Evolutionary conservation across 192 early-diverging fungal species (phyloP).

Genomic region (Phycomyces nitens): DNA sequence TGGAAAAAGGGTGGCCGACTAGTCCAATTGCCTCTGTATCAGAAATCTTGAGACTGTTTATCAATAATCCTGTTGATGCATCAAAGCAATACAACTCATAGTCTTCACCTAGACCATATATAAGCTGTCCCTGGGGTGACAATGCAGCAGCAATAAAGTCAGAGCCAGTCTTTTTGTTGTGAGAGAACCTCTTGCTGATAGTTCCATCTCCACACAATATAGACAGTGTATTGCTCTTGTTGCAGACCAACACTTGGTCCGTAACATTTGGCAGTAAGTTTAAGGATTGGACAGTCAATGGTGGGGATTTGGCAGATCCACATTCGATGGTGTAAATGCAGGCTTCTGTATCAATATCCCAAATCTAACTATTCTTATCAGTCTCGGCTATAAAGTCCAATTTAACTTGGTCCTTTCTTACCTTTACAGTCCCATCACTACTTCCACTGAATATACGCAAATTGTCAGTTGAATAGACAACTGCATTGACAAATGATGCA

Average conservation of each 20-base stretch:
- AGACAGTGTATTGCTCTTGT: slow-evolving; percentile 66
- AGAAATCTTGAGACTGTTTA: slow-evolving; percentile 40
- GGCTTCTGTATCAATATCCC: slow-evolving; percentile 70
- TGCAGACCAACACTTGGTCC: slow-evolving; percentile 72
- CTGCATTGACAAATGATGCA: slow-evolving; percentile 81
- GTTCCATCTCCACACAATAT: slow-evolving; percentile 61
- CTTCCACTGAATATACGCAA: slow-evolving; percentile 69
- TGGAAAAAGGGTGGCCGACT: slow-evolving; percentile 78
- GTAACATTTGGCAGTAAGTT: slow-evolving; percentile 57
- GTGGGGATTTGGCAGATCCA: not conserved
- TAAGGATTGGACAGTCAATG: slow-evolving; percentile 57
- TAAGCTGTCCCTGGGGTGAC: slow-evolving; percentile 75
- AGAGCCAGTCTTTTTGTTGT: slow-evolving; percentile 39
- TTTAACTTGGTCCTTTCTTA: slow-evolving; percentile 25
- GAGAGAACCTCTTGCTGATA: slow-evolving; percentile 45
- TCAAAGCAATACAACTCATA: slow-evolving; percentile 64
- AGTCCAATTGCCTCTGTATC: slow-evolving; percentile 75
- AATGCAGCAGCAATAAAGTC: slow-evolving; percentile 56
- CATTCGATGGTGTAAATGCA: slow-evolving; percentile 58
- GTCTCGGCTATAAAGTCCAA: not conserved
- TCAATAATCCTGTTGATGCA: slow-evolving; percentile 53
- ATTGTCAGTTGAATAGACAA: slow-evolving; percentile 66
- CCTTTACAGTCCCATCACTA: slow-evolving; percentile 85
- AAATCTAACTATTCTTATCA: slow-evolving; percentile 56
- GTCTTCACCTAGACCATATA: slow-evolving; percentile 74